Evolutionary conservation across 495 filamentous ascomycete species (phyloP).

Genomic region (Coniosporium apollinis): DNA sequence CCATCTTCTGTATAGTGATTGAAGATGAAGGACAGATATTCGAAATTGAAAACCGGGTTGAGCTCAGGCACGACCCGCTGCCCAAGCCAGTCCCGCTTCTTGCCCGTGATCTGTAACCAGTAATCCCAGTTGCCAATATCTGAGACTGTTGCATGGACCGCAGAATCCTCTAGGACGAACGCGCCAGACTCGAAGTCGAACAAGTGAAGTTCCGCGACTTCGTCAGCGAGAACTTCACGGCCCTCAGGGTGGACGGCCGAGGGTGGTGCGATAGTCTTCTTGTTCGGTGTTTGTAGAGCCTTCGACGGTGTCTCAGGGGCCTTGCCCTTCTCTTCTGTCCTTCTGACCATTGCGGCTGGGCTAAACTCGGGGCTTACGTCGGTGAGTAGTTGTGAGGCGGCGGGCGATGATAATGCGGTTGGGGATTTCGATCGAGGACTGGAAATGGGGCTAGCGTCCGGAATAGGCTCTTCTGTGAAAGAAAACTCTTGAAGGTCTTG

Average conservation of each 20-base stretch:
- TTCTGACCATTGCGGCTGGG: constrained; percentile 8
- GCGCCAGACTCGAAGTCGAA: constrained; percentile 76
- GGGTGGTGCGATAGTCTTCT: constrained; percentile 37
- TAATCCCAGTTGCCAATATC: constrained; percentile 90
- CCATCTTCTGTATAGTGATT: constrained; percentile 85
- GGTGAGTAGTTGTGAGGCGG: constrained; percentile 9
- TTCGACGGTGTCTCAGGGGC: constrained; percentile 4
- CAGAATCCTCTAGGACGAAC: constrained; percentile 64
- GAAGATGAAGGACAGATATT: constrained; percentile 96
- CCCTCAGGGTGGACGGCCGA: constrained; percentile 49
- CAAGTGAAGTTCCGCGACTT: constrained; percentile 73
- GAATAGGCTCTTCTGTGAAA: constrained; percentile 69
- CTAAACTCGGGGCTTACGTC: constrained; percentile 9
- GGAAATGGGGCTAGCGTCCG: constrained; percentile 59
- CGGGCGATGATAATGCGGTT: constrained; percentile 16
- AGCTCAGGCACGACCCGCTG: constrained; percentile 74
- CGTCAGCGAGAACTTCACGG: constrained; percentile 54
- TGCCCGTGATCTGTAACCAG: constrained; percentile 75
- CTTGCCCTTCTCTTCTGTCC: constrained; percentile 12
- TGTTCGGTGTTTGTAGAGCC: constrained; percentile 10
- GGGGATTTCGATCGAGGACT: constrained; percentile 35
- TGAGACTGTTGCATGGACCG: constrained; percentile 60
- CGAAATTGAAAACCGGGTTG: constrained; percentile 98
- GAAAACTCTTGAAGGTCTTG: constrained; percentile 65
- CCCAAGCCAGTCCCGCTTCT: constrained; percentile 72